phyloP scores from a whole-genome alignment of 176 grass and related monocot genomes.

The Ensete glaucum region DNA sequence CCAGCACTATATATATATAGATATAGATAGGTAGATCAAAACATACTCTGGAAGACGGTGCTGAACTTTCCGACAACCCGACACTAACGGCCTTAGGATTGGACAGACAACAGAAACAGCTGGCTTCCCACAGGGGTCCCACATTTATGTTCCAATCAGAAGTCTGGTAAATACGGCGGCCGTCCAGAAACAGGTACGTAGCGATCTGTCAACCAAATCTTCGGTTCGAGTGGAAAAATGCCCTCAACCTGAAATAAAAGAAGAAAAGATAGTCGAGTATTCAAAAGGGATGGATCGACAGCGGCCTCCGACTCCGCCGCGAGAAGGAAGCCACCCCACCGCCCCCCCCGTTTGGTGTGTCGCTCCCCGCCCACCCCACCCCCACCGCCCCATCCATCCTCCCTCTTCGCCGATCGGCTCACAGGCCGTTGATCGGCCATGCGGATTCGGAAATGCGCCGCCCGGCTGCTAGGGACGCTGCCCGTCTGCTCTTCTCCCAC shows the following conservation, averaged over 20 bases:
- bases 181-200: too few species aligned
- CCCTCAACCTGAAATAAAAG: background rate
- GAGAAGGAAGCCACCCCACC: background rate
- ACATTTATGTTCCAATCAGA: too few species aligned
- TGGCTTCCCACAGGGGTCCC: too few species aligned
- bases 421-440: background rate
- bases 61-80: too few species aligned
- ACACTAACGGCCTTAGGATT: too few species aligned
- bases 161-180: too few species aligned
- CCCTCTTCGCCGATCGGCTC: background rate
- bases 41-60: too few species aligned
- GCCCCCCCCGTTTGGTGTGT: background rate
- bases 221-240: background rate
- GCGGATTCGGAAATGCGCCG: constrained; percentile 14
- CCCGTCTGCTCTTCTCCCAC: background rate
- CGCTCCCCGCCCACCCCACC: background rate
- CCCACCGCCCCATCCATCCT: background rate
- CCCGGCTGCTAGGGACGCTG: constrained; percentile 1
- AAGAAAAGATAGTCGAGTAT: background rate
- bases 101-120: too few species aligned
- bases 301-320: background rate
- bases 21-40: too few species aligned
- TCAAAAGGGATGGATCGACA: background rate
- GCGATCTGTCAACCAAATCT: too few species aligned
- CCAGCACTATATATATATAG: too few species aligned